Evolutionary conservation across 2,329 filamentous ascomycete genomes (phyloP).

Genomic region (Westerdykella aurantiaca): DNA sequence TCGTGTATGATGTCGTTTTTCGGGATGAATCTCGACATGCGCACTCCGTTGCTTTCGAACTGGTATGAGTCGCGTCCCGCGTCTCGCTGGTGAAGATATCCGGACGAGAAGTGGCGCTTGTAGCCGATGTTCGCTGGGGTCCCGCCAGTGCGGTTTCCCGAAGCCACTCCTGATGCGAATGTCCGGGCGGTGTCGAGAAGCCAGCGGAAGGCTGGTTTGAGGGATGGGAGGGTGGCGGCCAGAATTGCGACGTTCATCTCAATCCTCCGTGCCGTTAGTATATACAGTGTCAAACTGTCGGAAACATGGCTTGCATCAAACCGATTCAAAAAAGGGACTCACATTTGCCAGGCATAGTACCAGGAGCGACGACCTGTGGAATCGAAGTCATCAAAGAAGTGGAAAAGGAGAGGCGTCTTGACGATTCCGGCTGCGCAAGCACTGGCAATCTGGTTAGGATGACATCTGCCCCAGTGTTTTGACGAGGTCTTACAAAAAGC

Average conservation of each 20-base stretch:
- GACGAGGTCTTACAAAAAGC: slow-evolving; percentile 11
- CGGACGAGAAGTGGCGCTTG: slow-evolving; percentile 4
- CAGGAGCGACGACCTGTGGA: slow-evolving; percentile 18
- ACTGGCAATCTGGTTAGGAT: slow-evolving; percentile 6
- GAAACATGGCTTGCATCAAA: background rate
- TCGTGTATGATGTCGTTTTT: background rate
- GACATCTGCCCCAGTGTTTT: background rate
- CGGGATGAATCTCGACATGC: background rate
- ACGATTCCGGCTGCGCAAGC: slow-evolving; percentile 38
- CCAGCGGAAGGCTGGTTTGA: slow-evolving; percentile 33
- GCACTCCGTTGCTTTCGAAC: background rate
- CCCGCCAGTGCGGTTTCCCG: slow-evolving; percentile 1
- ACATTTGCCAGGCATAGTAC: slow-evolving; percentile 10
- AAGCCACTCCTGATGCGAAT: slow-evolving; percentile 5
- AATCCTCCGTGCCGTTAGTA: slow-evolving; percentile 36
- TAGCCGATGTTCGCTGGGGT: slow-evolving; percentile 1
- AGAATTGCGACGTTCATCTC: slow-evolving; percentile 40
- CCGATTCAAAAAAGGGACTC: background rate
- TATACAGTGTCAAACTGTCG: slow-evolving; percentile 6
- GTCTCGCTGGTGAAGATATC: slow-evolving; percentile 2
- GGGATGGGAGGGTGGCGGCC: slow-evolving; percentile 36
- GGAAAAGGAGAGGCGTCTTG: slow-evolving; percentile 34
- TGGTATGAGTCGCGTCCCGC: background rate
- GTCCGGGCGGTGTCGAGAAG: slow-evolving; percentile 23
- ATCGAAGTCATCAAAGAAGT: slow-evolving; percentile 28